Conservation (phyloP, 2,329 filamentous ascomycete species). For the Colletotrichum sp. region DNA sequence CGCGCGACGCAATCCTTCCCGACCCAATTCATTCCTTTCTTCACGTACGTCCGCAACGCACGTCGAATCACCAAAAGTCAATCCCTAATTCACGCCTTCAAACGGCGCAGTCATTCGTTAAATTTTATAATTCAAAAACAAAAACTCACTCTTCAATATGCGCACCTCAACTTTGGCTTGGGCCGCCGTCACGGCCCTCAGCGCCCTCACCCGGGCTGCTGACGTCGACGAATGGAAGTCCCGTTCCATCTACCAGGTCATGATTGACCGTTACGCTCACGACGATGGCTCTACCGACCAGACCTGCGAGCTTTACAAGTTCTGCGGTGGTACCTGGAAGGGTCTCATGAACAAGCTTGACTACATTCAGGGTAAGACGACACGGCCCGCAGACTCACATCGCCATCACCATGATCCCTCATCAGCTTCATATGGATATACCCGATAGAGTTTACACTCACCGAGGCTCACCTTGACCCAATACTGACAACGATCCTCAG, state of each 20-base stretch:
- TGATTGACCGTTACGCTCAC: conserved; percentile 47
- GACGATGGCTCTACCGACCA: conserved; percentile 46
- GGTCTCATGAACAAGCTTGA: conserved; percentile 54
- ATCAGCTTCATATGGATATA: not conserved
- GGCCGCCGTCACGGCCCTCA: conserved; percentile 11
- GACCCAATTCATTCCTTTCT: conserved; percentile 15
- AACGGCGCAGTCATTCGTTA: conserved; percentile 16
- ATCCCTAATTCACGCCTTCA: not conserved
- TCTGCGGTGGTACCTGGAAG: conserved; percentile 56
- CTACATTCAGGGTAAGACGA: conserved; percentile 48
- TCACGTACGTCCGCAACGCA: not conserved
- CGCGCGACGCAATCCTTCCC: not conserved
- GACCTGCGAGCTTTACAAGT: conserved; percentile 41
- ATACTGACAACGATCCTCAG: not conserved
- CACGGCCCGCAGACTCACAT: not conserved
- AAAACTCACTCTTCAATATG: not conserved
- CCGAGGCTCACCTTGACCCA: not conserved
- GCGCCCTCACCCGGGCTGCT: conserved; percentile 1
- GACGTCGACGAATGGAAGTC: conserved; percentile 17
- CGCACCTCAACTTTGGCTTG: conserved; percentile 14
- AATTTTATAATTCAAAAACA: not conserved
- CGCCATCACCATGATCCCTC: not conserved
- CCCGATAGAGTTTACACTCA: not conserved
- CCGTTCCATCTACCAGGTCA: conserved; percentile 50
- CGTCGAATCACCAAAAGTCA: not conserved